phyloP scores from a whole-genome alignment of 1,139 yeast species.

The Blastobotrys raffinosifermentans region DNA sequence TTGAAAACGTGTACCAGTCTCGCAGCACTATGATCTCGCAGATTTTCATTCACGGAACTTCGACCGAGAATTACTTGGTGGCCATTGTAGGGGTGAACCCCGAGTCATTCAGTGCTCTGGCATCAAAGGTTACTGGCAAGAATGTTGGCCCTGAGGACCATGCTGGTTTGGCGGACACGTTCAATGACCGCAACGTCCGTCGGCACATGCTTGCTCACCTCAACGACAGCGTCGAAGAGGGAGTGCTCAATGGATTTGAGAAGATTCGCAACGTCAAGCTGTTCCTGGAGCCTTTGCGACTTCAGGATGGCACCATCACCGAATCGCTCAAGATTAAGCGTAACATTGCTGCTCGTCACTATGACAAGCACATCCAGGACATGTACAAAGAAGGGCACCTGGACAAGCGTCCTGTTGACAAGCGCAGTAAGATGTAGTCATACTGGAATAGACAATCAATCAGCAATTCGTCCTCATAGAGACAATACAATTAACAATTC shows the following conservation, averaged over 20 bases:
- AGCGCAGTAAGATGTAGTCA: not conserved
- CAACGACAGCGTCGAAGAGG: not conserved
- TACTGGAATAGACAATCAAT: too few relatives aligned
- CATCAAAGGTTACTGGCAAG: not conserved
- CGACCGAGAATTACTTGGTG: not conserved
- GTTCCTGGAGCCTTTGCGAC: not conserved
- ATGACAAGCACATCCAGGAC: not conserved
- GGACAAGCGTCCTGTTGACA: not conserved
- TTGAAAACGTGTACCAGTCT: constrained; percentile 81
- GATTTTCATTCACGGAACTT: not conserved
- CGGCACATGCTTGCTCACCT: not conserved
- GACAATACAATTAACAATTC: too few relatives aligned
- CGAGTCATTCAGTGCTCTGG: not conserved
- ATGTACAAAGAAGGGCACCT: not conserved
- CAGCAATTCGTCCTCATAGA: too few relatives aligned
- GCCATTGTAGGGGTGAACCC: not conserved
- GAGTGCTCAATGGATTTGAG: not conserved
- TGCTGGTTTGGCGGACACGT: not conserved
- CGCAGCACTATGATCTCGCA: not conserved
- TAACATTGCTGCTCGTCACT: not conserved
- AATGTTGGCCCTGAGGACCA: not conserved
- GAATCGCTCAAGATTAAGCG: not conserved
- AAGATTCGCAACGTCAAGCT: not conserved
- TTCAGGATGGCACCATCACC: constrained; percentile 1
- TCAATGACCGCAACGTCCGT: not conserved